A percentile compares a stretch with the other conserved stretches of the same genome.
phyloP scores from a whole-genome alignment of 495 filamentous ascomycete species.

The Coniosporium apollinis region DNA sequence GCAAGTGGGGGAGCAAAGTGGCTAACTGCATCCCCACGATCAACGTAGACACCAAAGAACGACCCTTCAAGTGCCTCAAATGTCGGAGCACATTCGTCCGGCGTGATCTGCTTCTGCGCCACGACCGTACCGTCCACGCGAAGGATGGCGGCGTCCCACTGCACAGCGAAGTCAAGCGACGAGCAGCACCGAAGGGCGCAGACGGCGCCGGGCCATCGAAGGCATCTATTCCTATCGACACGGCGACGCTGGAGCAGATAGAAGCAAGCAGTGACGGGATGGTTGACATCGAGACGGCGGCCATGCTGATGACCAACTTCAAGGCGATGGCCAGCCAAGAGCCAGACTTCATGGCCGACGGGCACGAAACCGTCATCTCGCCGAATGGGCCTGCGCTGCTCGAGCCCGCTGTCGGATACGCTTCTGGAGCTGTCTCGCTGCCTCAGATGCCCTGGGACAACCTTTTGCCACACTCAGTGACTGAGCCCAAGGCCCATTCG shows the following conservation, averaged over 20 bases:
- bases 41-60: conserved; percentile 85
- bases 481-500: conserved; percentile 42
- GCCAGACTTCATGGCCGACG: conserved; percentile 44
- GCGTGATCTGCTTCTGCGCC: conserved; percentile 86
- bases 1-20: too few relatives aligned
- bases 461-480: conserved; percentile 46
- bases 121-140: conserved; percentile 95
- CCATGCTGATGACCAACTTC: conserved; percentile 97
- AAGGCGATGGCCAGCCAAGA: conserved; percentile 70
- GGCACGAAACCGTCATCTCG: conserved; percentile 55
- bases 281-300: conserved; percentile 94
- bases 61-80: conserved; percentile 95
- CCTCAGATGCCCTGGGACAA: conserved; percentile 85
- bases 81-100: conserved; percentile 97
- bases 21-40: too few relatives aligned
- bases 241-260: conserved; percentile 81
- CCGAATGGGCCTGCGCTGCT: conserved; percentile 33
- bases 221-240: conserved; percentile 68
- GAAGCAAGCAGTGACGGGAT: conserved; percentile 88
- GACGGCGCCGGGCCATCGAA: conserved; percentile 55
- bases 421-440: conserved; percentile 58
- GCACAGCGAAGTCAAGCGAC: conserved; percentile 85
- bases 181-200: conserved; percentile 50
- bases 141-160: conserved; percentile 95
- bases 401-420: conserved; percentile 33